phyloP scores from a whole-genome alignment of 441 rosid species.

The Populus hybrid region DNA sequence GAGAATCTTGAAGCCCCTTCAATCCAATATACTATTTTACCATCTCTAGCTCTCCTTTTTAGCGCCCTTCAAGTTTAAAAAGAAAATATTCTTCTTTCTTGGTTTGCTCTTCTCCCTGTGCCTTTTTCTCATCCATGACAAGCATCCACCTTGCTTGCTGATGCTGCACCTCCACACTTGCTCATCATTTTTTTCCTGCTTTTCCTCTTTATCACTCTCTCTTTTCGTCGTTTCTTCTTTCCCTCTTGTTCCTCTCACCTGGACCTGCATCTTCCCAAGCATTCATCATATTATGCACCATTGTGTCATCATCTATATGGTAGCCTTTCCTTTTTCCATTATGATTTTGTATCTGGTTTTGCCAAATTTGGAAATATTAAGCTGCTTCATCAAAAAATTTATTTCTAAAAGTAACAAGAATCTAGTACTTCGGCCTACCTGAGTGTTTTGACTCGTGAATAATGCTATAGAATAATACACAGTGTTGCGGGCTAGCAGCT shows the following conservation, averaged over 20 bases:
- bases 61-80: slow-evolving; percentile 35
- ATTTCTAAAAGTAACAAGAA: not conserved
- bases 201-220: slow-evolving; percentile 15
- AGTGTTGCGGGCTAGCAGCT: too few relatives aligned
- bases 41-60: not conserved
- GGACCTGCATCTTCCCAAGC: slow-evolving; percentile 31
- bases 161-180: slow-evolving; percentile 27
- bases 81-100: slow-evolving; percentile 41
- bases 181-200: slow-evolving; percentile 25
- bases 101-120: slow-evolving; percentile 44
- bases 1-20: slow-evolving; percentile 11
- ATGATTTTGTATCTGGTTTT: not conserved
- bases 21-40: not conserved
- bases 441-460: not conserved
- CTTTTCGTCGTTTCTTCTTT: slow-evolving; percentile 23
- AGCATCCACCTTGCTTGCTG: slow-evolving; percentile 55
- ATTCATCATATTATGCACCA: slow-evolving; percentile 8
- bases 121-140: slow-evolving; percentile 72
- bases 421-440: not conserved
- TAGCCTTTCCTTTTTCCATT: not conserved
- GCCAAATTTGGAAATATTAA: not conserved
- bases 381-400: not conserved
- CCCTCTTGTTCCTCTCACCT: slow-evolving; percentile 34
- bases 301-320: not conserved
- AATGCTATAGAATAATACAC: not conserved